A percentile compares a stretch with the other conserved stretches of the same genome.
These are phyloP conservation scores for Cyclotella sp. DNA, from an alignment of 108 stramenopile genomes.

Conservation along the genomic window DNA sequence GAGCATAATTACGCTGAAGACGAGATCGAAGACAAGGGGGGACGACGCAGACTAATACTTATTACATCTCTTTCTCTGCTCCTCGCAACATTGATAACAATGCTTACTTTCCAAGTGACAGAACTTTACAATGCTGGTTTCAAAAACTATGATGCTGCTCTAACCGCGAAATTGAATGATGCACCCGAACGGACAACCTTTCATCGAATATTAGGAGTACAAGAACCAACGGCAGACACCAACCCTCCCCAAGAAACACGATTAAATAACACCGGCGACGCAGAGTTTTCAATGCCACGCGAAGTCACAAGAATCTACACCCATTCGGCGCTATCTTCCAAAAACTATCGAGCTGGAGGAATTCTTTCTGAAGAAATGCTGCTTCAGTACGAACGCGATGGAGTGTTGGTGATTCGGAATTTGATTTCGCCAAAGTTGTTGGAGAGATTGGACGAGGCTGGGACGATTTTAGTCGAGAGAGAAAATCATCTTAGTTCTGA, in stretches of 20 bases:
- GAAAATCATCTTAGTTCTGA: background rate
- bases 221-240: background rate
- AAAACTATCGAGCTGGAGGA: conserved; percentile 44
- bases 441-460: conserved; percentile 39
- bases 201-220: background rate
- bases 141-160: background rate
- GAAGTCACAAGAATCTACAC: conserved; percentile 25
- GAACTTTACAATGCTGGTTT: background rate
- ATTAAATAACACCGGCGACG: background rate
- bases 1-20: background rate
- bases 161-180: no score
- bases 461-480: conserved; percentile 14
- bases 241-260: background rate
- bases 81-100: background rate
- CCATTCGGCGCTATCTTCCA: conserved; percentile 30
- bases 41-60: background rate
- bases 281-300: no score
- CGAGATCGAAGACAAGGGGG: background rate
- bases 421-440: conserved; percentile 40
- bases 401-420: conserved; percentile 47
- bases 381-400: conserved; percentile 35
- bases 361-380: conserved; percentile 44
- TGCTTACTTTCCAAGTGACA: background rate
- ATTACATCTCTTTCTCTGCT: background rate
- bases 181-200: background rate